phyloP scores from a whole-genome alignment of 768 basidiomycete genomes.

The Sutorius australiensis region DNA sequence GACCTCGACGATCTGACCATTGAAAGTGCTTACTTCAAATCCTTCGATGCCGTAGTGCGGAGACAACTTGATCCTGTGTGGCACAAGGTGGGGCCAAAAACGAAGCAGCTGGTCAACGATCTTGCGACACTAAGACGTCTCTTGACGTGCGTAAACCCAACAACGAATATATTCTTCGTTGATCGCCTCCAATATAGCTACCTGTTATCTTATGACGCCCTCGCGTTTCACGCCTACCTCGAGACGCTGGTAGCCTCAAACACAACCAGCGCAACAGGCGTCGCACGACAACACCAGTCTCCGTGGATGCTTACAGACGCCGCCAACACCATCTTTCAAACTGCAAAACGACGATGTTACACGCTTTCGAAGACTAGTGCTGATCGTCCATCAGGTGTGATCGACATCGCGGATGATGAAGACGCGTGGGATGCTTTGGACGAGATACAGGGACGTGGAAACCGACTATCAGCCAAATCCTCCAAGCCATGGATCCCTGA shows the following conservation, averaged over 20 bases:
- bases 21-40: constrained; percentile 90
- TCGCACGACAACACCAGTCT: constrained; percentile 61
- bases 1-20: constrained; percentile 92
- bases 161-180: background rate
- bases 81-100: constrained; percentile 93
- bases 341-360: constrained; percentile 81
- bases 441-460: constrained; percentile 38
- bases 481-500: constrained; percentile 59
- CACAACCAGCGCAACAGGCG: constrained; percentile 46
- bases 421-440: constrained; percentile 75
- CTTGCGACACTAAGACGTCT: constrained; percentile 81
- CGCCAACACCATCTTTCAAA: constrained; percentile 79
- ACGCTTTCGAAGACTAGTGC: constrained; percentile 37
- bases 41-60: constrained; percentile 86
- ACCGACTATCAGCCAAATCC: constrained; percentile 3
- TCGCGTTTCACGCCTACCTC: constrained; percentile 88
- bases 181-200: constrained; percentile 35
- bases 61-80: constrained; percentile 90
- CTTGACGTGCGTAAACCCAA: constrained; percentile 54
- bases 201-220: constrained; percentile 84
- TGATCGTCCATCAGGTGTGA: constrained; percentile 24
- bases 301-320: constrained; percentile 93
- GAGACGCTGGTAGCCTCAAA: constrained; percentile 78
- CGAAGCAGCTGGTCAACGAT: constrained; percentile 88
- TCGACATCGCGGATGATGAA: constrained; percentile 54